Evolutionary conservation across 1,139 yeast genomes (phyloP).

Genomic region (Martiniozyma asiatica): DNA sequence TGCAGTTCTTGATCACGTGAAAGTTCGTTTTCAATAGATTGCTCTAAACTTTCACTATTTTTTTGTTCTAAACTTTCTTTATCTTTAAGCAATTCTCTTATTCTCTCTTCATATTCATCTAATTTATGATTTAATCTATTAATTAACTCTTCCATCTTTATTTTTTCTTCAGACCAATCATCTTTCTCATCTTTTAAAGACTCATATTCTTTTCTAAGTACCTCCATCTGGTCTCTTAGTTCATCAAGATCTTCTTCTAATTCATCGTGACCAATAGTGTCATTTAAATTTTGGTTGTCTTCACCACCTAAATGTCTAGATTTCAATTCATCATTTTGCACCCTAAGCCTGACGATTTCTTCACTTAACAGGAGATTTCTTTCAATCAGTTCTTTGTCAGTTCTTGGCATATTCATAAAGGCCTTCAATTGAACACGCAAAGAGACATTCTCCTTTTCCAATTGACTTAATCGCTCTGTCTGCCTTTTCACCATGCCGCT

Average conservation of each 20-base stretch:
- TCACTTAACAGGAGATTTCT: too few relatives aligned
- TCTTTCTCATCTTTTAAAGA: constrained; percentile 12
- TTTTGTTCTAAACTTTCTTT: constrained; percentile 3
- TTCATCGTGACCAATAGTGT: too few relatives aligned
- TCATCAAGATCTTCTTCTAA: constrained; percentile 5
- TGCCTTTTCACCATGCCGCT: constrained; percentile 43
- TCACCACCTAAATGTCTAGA: too few relatives aligned
- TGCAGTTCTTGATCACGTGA: too few relatives aligned
- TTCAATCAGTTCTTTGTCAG: constrained; percentile 1
- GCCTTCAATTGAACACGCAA: constrained; percentile 48
- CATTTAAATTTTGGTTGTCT: too few relatives aligned
- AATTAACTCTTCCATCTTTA: constrained; percentile 8
- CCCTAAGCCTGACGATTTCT: too few relatives aligned
- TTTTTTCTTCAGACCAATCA: constrained; percentile 10
- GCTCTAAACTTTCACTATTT: too few relatives aligned
- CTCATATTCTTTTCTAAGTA: neutral
- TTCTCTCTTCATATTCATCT: constrained; percentile 8
- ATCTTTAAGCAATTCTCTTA: constrained; percentile 9
- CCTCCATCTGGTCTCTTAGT: constrained; percentile 7
- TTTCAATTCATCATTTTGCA: too few relatives aligned
- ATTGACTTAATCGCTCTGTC: constrained; percentile 35
- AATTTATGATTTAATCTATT: constrained; percentile 12
- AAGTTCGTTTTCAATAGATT: too few relatives aligned
- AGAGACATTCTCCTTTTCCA: constrained; percentile 51
- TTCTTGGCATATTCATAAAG: constrained; percentile 1